Base-by-base conservation (phyloP, 192 early-diverging fungal species). In the Kappamyces sp. region DNA sequence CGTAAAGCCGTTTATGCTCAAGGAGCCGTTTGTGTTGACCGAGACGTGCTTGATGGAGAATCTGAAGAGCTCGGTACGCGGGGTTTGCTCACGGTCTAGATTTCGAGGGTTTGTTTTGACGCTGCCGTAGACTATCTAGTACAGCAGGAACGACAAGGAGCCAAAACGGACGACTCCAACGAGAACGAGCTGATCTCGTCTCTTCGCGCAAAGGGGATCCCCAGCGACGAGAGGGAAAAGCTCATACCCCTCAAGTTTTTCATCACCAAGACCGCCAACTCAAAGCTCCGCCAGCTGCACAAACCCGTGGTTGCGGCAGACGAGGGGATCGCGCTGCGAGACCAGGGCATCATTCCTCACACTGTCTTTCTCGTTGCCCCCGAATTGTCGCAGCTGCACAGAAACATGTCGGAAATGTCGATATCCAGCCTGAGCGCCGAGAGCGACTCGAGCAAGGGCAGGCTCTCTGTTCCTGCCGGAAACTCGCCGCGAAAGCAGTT, bases 161-260 rank as follows among this genome's bases (percentile, higher is more conserved):
- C 41, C 38, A 35, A 5, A 44, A 57, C 9, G 9, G n/a, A 46
- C n/a, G 9, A 46, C 9, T n/a, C 44, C 9, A 46, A 7, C 64
- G 8, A 13, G 5, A 40, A 50, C 36, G 71, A 71, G 49, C 49
- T 79, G 37, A 37, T 79, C 34, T 44, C 60, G 49, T 50, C 75
- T 15, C 66, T 91, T 7, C 70, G 82, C 23, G 72, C 69, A 13
- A 69, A 88, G 35, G 89, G 87, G 2, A 87, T 91, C 84, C 77
- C 86, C 1, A 62, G 67, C 13, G 87, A 89, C 23, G 89, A 91
- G 58, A 86, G 85, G 62, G 80, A 84, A 52, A 89, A 86, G 54
- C 73, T 91, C 2, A 68, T 71, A 33, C 73, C 80, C 7, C 78
- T 91, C 78, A 76, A 87, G 59, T 83, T 87, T 51, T 89, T 85